Conservation (phyloP, 129 eudicot genomes). For the Ambrosia trifida region DNA sequence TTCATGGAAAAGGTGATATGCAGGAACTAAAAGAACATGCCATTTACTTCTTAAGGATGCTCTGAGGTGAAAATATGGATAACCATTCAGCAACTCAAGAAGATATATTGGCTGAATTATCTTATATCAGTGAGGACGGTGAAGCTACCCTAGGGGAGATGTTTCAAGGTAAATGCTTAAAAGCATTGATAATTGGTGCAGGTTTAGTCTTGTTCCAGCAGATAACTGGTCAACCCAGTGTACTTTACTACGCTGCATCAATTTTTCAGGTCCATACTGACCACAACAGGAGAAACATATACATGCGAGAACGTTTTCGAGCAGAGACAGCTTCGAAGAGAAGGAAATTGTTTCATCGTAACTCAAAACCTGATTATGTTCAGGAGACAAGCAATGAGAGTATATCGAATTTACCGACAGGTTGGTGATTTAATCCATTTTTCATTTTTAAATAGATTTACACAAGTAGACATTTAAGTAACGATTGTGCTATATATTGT, state of each 20-base stretch:
- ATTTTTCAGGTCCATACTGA: slow-evolving; percentile 72
- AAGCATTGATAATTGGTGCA: slow-evolving; percentile 80
- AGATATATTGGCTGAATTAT: slow-evolving; percentile 78
- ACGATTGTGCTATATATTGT: slow-evolving; percentile 9
- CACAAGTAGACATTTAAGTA: slow-evolving; percentile 13
- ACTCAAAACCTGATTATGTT: slow-evolving; percentile 43
- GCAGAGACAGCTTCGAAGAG: slow-evolving; percentile 51
- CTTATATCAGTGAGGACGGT: slow-evolving; percentile 62
- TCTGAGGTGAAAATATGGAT: slow-evolving; percentile 58
- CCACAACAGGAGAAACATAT: slow-evolving; percentile 46
- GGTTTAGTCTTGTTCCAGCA: slow-evolving; percentile 96
- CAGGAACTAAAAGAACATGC: slow-evolving; percentile 63
- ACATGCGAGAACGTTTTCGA: too few species aligned
- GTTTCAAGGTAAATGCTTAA: slow-evolving; percentile 91
- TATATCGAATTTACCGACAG: slow-evolving; percentile 66
- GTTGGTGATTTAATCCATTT: slow-evolving; percentile 27
- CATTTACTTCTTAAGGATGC: slow-evolving; percentile 65
- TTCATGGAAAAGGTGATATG: slow-evolving; percentile 88
- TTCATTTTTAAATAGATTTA: neutral
- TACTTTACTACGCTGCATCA: slow-evolving; percentile 85
- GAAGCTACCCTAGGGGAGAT: slow-evolving; percentile 67
- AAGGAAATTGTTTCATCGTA: slow-evolving; percentile 56
- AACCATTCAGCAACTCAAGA: slow-evolving; percentile 62
- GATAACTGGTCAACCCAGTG: slow-evolving; percentile 99
- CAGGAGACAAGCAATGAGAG: slow-evolving; percentile 73